A percentile compares a stretch with the other conserved stretches of the same genome.
Conservation (phyloP, 257 asterid genomes). For the Scutellaria baicalensis region DNA sequence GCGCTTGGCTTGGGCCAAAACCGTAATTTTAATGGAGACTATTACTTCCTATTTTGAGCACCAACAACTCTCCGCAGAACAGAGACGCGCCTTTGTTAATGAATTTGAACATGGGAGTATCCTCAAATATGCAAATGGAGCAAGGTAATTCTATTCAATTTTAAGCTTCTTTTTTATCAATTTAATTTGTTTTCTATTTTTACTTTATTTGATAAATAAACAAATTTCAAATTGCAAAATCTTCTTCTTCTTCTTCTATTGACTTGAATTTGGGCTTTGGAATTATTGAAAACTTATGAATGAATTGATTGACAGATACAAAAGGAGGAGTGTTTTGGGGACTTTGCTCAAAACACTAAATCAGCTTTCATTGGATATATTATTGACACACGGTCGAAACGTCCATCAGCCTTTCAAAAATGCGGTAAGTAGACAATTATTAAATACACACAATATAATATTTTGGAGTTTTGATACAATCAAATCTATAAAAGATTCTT, state of each 20-base stretch:
- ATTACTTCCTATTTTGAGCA: slow-evolving; percentile 23
- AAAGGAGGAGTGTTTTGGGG: slow-evolving; percentile 32
- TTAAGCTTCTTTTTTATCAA: not conserved
- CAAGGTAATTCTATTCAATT: slow-evolving; percentile 26
- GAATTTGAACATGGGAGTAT: slow-evolving; percentile 31
- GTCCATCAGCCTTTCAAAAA: slow-evolving; percentile 36
- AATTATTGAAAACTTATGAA: not conserved
- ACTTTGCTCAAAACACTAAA: slow-evolving; percentile 41
- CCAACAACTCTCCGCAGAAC: slow-evolving; percentile 15
- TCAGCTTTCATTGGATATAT: slow-evolving; percentile 56
- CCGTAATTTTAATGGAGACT: slow-evolving; percentile 41
- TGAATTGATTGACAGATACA: slow-evolving; percentile 24
- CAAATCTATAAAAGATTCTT: no score
- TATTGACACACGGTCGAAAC: slow-evolving; percentile 53
- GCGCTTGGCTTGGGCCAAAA: slow-evolving; percentile 80
- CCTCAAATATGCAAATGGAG: slow-evolving; percentile 19
- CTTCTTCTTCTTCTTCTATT: no score
- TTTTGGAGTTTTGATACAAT: no score
- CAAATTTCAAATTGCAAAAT: no score
- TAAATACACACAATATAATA: no score
- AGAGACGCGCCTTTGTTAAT: slow-evolving; percentile 29
- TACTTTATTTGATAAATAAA: no score
- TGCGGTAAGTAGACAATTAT: slow-evolving; percentile 27
- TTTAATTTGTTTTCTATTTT: not conserved
- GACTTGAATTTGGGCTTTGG: no score